These are phyloP conservation scores for Candida pseudocylindracea DNA, from an alignment of 1,139 yeast species.

Conservation along the genomic window DNA sequence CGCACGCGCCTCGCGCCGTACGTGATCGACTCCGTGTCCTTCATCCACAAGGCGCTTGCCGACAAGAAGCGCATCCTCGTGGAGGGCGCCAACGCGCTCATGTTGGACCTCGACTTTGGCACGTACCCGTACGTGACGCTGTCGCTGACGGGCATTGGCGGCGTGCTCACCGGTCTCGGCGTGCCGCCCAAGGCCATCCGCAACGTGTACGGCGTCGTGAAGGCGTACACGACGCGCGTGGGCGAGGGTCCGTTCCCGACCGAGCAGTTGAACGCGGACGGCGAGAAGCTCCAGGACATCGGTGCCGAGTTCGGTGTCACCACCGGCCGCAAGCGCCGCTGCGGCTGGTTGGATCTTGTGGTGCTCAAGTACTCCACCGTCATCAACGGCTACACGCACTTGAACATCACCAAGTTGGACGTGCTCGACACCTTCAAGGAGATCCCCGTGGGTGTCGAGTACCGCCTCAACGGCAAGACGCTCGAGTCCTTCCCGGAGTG, in stretches of 20 bases:
- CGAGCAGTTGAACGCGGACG: constrained; percentile 75
- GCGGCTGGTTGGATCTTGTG: constrained; percentile 98
- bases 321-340: constrained; percentile 97
- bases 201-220: constrained; percentile 85
- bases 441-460: constrained; percentile 69
- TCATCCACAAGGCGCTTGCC: constrained; percentile 67
- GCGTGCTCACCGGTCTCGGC: constrained; percentile 94
- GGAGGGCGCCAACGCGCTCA: constrained; percentile 97
- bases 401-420: constrained; percentile 89
- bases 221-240: constrained; percentile 96
- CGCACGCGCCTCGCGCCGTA: constrained; percentile 65
- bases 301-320: constrained; percentile 98
- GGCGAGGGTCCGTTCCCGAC: constrained; percentile 99
- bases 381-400: constrained; percentile 85
- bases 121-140: constrained; percentile 97
- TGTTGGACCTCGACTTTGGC: constrained; percentile 96
- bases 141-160: constrained; percentile 91
- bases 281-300: constrained; percentile 70
- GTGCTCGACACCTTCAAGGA: constrained; percentile 80
- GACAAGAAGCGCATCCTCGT: constrained; percentile 70
- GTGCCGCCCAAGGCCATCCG: constrained; percentile 69
- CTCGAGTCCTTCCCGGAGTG: constrained; percentile 84
- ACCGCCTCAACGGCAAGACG: constrained; percentile 54
- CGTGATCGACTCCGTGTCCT: constrained; percentile 81
- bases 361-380: constrained; percentile 77